Base-by-base conservation (phyloP, 2,329 filamentous ascomycete species). In the Thielaviopsis ethacetica region DNA sequence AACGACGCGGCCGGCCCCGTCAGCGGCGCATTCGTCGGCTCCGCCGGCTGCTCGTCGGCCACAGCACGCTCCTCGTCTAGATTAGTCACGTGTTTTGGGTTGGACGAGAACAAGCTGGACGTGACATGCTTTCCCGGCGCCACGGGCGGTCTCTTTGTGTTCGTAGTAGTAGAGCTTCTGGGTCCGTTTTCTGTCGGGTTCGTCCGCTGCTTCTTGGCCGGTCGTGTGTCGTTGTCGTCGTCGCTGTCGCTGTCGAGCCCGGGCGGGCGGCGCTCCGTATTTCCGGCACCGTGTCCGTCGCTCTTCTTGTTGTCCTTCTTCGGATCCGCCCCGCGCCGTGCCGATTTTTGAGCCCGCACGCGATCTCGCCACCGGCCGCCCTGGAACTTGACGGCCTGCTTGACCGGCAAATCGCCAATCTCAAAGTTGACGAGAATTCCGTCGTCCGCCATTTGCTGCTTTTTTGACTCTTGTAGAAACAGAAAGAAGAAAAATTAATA, bases 311-410 rank as follows among this genome's bases (percentile, higher is more conserved):
- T 27, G 60, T 53, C 56, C 67, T 64, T 22, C 64, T 67, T 59
- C 67, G 64, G 50, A 61, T 51, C 54, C 6, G 49, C 30, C 7
- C 49, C 53, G 50, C 55, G 54, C 19, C 59, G 50, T 17, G 49
- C 53, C 10, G 57, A 55, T 12, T 59, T 56, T 24, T 59, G 56
- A 13, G 61, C 61, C 27, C 61, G 51, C 62, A 91, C 78, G 62
- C 93, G 81, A 68, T 95, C 91, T 68, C 87, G 86, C 93, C 93
- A 98, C 65, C 82, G 81, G n/a, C 93, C 93, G 65, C 93, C 93
- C 69, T 86, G 93, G 71, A 94, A 88, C 64, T 77, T 82, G 62
- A 79, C 74, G 58, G 79, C 73, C 5, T 79, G 75, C 62, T 83
- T 78, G 58, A 88, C 69, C 13, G 85, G 79, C 19, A 75, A 79